phyloP scores from a whole-genome alignment of 768 basidiomycete species.

The Aureoboletus auriporus region DNA sequence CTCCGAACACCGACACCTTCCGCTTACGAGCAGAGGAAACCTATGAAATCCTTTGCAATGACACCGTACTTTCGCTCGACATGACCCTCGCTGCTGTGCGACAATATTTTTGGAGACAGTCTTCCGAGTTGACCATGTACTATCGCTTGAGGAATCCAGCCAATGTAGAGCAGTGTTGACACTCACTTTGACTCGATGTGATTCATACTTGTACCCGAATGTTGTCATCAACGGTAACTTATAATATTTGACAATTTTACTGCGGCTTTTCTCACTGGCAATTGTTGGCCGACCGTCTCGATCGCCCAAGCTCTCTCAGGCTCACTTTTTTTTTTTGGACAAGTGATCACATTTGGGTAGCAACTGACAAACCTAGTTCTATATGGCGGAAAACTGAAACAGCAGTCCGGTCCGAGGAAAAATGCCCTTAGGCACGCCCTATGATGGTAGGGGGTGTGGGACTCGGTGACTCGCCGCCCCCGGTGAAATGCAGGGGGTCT shows the following conservation, averaged over 20 bases:
- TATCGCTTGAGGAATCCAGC: slow-evolving; percentile 51
- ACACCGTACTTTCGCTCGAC: slow-evolving; percentile 72
- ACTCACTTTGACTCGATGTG: neutral
- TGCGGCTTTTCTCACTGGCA: neutral
- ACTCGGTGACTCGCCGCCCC: too few relatives aligned
- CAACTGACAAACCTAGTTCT: too few relatives aligned
- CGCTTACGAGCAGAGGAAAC: slow-evolving; percentile 53
- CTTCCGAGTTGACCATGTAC: slow-evolving; percentile 68
- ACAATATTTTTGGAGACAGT: slow-evolving; percentile 84
- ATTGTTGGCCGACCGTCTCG: neutral
- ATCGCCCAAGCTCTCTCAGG: too few relatives aligned
- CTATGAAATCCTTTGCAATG: slow-evolving; percentile 88
- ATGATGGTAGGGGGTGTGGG: too few relatives aligned
- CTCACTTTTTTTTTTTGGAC: too few relatives aligned
- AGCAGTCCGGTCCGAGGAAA: too few relatives aligned
- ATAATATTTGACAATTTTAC: slow-evolving; percentile 16
- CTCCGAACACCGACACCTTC: slow-evolving; percentile 19
- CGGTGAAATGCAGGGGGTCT: too few relatives aligned
- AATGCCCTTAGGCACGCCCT: too few relatives aligned
- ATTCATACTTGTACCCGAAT: neutral
- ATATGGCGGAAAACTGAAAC: too few relatives aligned
- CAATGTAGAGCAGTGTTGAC: slow-evolving; percentile 2
- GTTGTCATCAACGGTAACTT: slow-evolving; percentile 14
- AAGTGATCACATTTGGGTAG: too few relatives aligned
- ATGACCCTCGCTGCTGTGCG: slow-evolving; percentile 91